Evolutionary conservation across 352 stramenopile genomes (phyloP).

Genomic region (Phytopythium chamaehyphon): DNA sequence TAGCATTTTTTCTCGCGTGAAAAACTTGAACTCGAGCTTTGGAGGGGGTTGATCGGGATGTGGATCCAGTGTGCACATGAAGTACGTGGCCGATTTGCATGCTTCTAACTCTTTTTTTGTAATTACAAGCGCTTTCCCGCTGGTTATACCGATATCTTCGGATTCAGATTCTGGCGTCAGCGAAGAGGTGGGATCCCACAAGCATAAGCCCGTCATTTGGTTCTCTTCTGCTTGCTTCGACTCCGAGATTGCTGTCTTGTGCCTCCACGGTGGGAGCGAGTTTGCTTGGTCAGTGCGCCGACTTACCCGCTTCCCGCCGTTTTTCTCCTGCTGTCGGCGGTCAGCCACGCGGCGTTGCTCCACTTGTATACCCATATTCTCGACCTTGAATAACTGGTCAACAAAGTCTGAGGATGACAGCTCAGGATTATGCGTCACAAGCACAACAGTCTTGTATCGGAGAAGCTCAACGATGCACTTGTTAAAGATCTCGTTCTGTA

Average conservation of each 20-base stretch:
- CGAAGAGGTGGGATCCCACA: constrained; percentile 17
- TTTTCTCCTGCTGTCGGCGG: constrained; percentile 11
- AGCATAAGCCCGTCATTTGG: constrained; percentile 6
- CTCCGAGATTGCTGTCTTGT: neutral
- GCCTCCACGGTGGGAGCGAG: constrained; percentile 25
- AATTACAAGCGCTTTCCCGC: no score
- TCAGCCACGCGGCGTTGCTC: constrained; percentile 21
- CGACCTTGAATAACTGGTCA: constrained; percentile 31
- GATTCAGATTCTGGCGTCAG: constrained; percentile 6
- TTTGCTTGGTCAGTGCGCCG: constrained; percentile 22
- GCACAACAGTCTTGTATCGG: constrained; percentile 45
- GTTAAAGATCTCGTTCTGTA: constrained; percentile 54
- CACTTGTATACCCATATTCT: constrained; percentile 24
- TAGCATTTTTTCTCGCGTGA: constrained; percentile 2
- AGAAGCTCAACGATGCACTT: constrained; percentile 51
- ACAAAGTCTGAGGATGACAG: constrained; percentile 39
- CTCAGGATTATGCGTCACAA: constrained; percentile 54
- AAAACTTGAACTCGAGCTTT: constrained; percentile 21
- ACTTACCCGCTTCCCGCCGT: neutral
- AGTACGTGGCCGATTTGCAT: no score
- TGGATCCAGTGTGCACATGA: no score
- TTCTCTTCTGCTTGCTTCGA: neutral
- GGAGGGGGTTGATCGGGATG: constrained; percentile 9
- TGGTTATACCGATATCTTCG: no score
- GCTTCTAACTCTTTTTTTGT: no score